Evolutionary conservation across 139 green algal genomes (phyloP).

Genomic region (Trebouxia sp.): DNA sequence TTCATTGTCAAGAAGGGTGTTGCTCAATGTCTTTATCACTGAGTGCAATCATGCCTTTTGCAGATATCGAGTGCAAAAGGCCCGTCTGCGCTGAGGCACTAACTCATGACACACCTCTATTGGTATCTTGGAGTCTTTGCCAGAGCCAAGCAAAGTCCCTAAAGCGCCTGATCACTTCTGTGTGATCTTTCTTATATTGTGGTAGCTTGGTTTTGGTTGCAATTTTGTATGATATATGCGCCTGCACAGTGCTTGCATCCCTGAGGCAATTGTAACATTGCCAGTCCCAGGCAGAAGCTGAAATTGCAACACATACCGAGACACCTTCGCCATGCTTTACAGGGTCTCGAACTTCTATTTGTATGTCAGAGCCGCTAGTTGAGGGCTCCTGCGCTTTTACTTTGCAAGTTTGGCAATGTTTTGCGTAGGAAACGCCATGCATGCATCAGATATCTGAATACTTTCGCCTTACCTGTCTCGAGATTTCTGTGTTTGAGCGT

Average conservation of each 20-base stretch:
- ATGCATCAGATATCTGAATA: too few relatives aligned
- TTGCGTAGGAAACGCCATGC: too few relatives aligned
- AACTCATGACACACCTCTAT: conserved; percentile 45
- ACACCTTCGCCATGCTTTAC: conserved; percentile 89
- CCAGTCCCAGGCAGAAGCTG: neutral
- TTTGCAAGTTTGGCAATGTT: too few relatives aligned
- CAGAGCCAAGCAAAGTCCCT: conserved; percentile 91
- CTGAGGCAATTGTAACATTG: too few relatives aligned
- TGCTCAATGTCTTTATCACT: too few relatives aligned
- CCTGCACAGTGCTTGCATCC: conserved; percentile 34
- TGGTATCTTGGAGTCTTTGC: conserved; percentile 71
- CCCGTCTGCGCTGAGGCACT: too few relatives aligned
- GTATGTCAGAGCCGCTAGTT: conserved; percentile 42
- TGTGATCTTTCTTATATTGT: conserved; percentile 46
- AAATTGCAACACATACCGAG: conserved; percentile 14
- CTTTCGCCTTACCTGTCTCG: neutral
- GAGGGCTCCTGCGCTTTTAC: conserved; percentile 17
- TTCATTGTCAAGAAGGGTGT: too few relatives aligned
- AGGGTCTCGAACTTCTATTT: conserved; percentile 81
- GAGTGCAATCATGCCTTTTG: too few relatives aligned
- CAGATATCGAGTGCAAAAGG: neutral
- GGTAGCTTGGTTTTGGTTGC: conserved; percentile 45
- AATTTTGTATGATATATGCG: conserved; percentile 80
- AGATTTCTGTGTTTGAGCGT: neutral
- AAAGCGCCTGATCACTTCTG: conserved; percentile 88